Conservation (phyloP, 2,329 filamentous ascomycete genomes). For the Zymoseptoria tritici region DNA sequence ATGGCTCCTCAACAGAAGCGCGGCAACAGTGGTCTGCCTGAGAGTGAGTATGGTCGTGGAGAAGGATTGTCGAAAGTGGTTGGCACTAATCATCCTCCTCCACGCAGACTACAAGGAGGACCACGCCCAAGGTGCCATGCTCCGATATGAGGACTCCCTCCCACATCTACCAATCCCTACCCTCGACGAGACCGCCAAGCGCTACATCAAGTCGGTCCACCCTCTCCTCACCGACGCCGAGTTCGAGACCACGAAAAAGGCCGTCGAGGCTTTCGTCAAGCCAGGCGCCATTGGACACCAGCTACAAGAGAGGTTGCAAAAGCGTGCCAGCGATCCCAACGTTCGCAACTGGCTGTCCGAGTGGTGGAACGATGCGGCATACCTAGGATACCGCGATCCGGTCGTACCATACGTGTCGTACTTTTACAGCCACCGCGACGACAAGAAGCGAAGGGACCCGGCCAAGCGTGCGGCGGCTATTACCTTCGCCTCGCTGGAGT, state of each 20-base stretch:
- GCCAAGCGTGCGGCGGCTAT: constrained; percentile 90
- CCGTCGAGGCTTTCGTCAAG: constrained; percentile 79
- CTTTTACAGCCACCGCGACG: constrained; percentile 97
- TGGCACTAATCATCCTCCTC: not conserved
- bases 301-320: constrained; percentile 81
- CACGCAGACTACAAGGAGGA: constrained; percentile 68
- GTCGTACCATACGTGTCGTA: constrained; percentile 98
- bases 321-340: constrained; percentile 69
- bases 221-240: constrained; percentile 64
- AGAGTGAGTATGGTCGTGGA: constrained; percentile 29
- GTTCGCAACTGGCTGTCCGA: constrained; percentile 91
- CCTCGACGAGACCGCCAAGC: constrained; percentile 71
- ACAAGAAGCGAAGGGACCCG: constrained; percentile 77
- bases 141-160: constrained; percentile 80
- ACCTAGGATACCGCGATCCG: constrained; percentile 87
- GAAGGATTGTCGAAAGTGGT: not conserved
- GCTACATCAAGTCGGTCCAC: constrained; percentile 73
- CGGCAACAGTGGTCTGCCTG: constrained; percentile 41
- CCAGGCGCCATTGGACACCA: constrained; percentile 76
- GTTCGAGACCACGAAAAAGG: constrained; percentile 66
- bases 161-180: constrained; percentile 71
- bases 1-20: constrained; percentile 31
- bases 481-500: constrained; percentile 75
- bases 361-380: constrained; percentile 97
- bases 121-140: constrained; percentile 68